phyloP scores from a whole-genome alignment of 768 basidiomycete genomes.

The Boletus fagicola region DNA sequence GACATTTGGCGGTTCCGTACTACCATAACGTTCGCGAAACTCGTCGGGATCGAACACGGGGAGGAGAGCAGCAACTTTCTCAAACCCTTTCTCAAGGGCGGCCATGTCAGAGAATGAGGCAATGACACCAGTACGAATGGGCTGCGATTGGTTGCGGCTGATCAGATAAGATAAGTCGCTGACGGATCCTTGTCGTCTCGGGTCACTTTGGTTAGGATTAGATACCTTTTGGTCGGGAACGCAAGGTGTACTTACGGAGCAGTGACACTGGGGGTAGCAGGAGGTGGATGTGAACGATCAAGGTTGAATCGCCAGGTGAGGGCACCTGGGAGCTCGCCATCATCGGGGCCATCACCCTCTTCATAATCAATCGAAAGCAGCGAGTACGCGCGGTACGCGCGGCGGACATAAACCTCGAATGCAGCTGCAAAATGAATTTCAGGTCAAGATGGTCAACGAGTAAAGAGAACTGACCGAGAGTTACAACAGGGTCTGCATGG shows the following conservation, averaged over 20 bases:
- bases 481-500: slow-evolving; percentile 79
- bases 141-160: slow-evolving; percentile 80
- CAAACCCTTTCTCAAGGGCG: slow-evolving; percentile 70
- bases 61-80: slow-evolving; percentile 67
- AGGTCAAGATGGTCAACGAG: not conserved
- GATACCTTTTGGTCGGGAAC: not conserved
- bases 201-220: slow-evolving; percentile 41
- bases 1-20: slow-evolving; percentile 83
- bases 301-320: slow-evolving; percentile 97
- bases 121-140: slow-evolving; percentile 86
- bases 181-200: slow-evolving; percentile 85
- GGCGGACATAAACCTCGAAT: slow-evolving; percentile 92
- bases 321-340: slow-evolving; percentile 75
- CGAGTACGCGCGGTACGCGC: slow-evolving; percentile 93
- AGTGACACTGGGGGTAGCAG: slow-evolving; percentile 71
- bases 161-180: slow-evolving; percentile 96
- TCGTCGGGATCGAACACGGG: slow-evolving; percentile 73
- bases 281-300: slow-evolving; percentile 82
- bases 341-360: slow-evolving; percentile 82
- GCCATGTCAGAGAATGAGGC: slow-evolving; percentile 81
- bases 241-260: slow-evolving; percentile 24
- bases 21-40: slow-evolving; percentile 72
- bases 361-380: slow-evolving; percentile 92
- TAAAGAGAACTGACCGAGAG: slow-evolving; percentile 58
- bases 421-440: slow-evolving; percentile 56